phyloP scores from a whole-genome alignment of 2,329 filamentous ascomycete genomes.

The Fusarium miscanthi region DNA sequence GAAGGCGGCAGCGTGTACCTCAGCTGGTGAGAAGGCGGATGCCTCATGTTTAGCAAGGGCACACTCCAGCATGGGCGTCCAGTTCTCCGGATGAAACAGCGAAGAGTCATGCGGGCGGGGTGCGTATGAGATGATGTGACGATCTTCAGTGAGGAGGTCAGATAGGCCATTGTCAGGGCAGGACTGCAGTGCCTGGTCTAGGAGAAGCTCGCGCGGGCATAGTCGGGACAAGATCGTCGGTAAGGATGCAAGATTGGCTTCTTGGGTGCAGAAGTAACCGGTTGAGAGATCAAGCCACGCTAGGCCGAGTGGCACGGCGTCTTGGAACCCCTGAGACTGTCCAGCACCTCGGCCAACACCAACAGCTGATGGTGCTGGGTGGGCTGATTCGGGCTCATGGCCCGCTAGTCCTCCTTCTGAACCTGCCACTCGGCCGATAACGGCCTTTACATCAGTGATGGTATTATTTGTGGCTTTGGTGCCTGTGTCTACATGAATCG shows the following conservation, averaged over 20 bases:
- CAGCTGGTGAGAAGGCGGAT: conserved; percentile 70
- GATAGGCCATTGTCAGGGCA: conserved; percentile 71
- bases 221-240: conserved; percentile 87
- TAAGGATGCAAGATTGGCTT: conserved; percentile 75
- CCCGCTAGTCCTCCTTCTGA: conserved; percentile 11
- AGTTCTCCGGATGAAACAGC: conserved; percentile 67
- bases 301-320: conserved; percentile 69
- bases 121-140: conserved; percentile 80
- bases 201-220: conserved; percentile 83
- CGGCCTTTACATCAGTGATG: conserved; percentile 66
- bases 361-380: conserved; percentile 38
- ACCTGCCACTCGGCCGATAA: conserved; percentile 56
- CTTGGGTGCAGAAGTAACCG: conserved; percentile 91
- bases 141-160: conserved; percentile 77
- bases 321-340: conserved; percentile 29
- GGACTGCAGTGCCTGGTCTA: conserved; percentile 72
- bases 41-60: conserved; percentile 67
- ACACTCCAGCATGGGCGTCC: conserved; percentile 81
- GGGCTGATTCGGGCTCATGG: conserved; percentile 35
- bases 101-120: conserved; percentile 61
- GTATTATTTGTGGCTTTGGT: not conserved
- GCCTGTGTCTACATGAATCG: conserved; percentile 66
- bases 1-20: conserved; percentile 80
- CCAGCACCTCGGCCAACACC: conserved; percentile 24
- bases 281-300: conserved; percentile 97